phyloP scores from a whole-genome alignment of 2,329 filamentous ascomycete species.

The Penicillium italicum region DNA sequence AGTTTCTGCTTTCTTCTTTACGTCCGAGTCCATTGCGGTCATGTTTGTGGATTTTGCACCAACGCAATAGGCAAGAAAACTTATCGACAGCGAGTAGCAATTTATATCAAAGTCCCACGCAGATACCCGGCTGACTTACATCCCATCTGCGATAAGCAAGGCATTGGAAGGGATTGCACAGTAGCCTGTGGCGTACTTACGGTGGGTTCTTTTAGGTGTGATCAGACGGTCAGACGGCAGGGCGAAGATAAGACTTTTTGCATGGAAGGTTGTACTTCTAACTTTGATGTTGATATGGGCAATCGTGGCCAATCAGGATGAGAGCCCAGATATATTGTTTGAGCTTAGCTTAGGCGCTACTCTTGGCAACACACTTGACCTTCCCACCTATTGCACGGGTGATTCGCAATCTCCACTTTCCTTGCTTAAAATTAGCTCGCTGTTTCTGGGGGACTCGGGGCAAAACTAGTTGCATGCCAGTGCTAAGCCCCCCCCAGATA shows the following conservation, averaged over 20 bases:
- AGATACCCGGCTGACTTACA: background rate
- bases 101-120: background rate
- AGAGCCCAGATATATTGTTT: background rate
- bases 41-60: background rate
- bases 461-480: background rate
- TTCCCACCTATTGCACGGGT: background rate
- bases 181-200: background rate
- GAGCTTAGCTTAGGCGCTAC: background rate
- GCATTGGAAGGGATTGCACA: background rate
- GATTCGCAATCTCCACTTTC: background rate
- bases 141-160: background rate
- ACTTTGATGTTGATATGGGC: background rate
- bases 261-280: background rate
- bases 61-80: background rate
- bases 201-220: background rate
- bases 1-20: constrained; percentile 15
- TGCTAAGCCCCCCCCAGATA: background rate
- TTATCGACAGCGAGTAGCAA: background rate
- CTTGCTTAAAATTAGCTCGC: background rate
- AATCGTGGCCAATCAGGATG: background rate
- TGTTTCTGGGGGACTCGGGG: background rate
- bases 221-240: background rate
- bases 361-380: background rate
- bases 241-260: constrained; percentile 1
- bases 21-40: constrained; percentile 11